Base-by-base conservation (phyloP, 1,139 yeast species). In the Suhomyces chickasaworum region DNA sequence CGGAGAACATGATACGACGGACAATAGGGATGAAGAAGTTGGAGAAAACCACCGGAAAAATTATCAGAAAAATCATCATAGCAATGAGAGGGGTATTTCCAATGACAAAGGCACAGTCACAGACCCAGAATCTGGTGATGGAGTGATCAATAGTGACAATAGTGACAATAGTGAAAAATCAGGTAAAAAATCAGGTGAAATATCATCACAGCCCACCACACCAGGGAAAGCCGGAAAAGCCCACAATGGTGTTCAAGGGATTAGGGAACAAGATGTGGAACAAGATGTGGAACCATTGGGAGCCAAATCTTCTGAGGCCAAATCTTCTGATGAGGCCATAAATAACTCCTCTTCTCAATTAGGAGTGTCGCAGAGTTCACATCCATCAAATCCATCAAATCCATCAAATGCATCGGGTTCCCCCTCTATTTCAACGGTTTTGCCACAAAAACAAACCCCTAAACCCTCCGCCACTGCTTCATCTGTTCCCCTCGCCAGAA, bases 1-100 rank as follows among this genome's bases (percentile, higher is more conserved):
- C 47, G 98, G 98, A 2, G 71, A 72, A 29, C 98, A 93, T 63
- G 73, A 77, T 45, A 73, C 77, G 0, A 63, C 66, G n/a, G 65
- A 61, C 1, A 68, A 61, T 29, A 45, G 51, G 21, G 62, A 66
- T 8, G 37, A 13, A 1, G 17, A 33, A 21, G 5, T 1, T 5
- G 15, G 8, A 15, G 22, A n/a, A 20, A 18, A 33, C 36, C 15
- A 33, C 23, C 6, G 3, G 6, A 18, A 8, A 12, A 22, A 13
- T 22, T n/a, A 16, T 1, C 18, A 8, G 6, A 18, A 8, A 12
- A 22, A 13, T 22, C 18, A 16, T 1, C 18, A 13, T 17, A 21
- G 32, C 32, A 29, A 29, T 8, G 17, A 70, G 62, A 18, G 35
- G 35, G 35, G 22, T n/a, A 32, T 8, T 17, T 10, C 35, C n/a